Evolutionary conservation across 2,329 filamentous ascomycete species (phyloP).

Genomic region (Hortaea sp.): DNA sequence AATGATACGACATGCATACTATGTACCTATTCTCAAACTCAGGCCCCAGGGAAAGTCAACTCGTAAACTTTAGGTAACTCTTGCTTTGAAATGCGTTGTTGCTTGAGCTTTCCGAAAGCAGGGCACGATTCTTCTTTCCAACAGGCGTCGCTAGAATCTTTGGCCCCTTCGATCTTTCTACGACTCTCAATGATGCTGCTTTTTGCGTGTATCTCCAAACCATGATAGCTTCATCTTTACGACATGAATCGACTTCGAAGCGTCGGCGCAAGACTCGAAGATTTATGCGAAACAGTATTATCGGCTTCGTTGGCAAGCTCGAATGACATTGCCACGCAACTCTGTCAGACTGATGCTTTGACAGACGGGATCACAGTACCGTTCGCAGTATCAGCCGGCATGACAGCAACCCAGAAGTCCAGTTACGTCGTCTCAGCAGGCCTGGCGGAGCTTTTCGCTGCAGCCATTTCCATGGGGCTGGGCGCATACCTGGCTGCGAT

Average conservation of each 20-base stretch:
- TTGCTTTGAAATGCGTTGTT: too few relatives aligned
- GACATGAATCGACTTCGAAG: conserved; percentile 1
- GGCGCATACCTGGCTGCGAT: conserved; percentile 61
- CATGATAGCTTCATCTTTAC: too few relatives aligned
- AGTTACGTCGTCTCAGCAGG: conserved; percentile 46
- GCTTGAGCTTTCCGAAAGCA: too few relatives aligned
- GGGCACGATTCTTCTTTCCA: too few relatives aligned
- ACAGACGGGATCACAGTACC: conserved; percentile 69
- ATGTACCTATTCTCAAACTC: too few relatives aligned
- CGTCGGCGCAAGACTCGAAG: conserved; percentile 25
- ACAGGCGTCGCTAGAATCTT: too few relatives aligned
- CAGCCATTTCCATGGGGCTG: conserved; percentile 68
- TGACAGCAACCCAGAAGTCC: conserved; percentile 40
- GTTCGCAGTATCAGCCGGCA: conserved; percentile 66
- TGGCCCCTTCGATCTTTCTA: too few relatives aligned
- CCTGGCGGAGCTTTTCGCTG: conserved; percentile 64
- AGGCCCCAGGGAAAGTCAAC: too few relatives aligned
- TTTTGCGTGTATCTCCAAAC: too few relatives aligned
- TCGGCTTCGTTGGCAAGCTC: conserved; percentile 48
- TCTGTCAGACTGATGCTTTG: neutral
- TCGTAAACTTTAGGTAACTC: too few relatives aligned
- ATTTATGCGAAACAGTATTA: conserved; percentile 55
- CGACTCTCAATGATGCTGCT: too few relatives aligned
- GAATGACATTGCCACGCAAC: neutral
- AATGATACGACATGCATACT: too few relatives aligned